Conservation (phyloP, 2,329 filamentous ascomycete species). For the Arthrobotrys conoides region DNA sequence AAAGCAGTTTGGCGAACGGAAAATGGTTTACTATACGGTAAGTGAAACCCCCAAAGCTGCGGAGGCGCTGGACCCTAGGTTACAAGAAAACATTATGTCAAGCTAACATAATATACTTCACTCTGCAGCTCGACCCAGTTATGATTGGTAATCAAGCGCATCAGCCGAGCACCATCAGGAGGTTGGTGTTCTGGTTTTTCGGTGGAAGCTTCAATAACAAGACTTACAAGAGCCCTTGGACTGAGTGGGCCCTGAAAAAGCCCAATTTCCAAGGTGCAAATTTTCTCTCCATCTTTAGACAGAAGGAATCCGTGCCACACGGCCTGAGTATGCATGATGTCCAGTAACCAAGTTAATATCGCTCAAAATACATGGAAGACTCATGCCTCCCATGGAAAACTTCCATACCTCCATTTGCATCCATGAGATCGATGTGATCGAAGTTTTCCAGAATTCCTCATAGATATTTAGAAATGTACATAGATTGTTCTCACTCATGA, state of each 20-base stretch:
- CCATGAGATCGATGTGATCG: no score
- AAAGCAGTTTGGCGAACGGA: conserved; percentile 49
- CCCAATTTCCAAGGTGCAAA: conserved; percentile 27
- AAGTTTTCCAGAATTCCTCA: neutral
- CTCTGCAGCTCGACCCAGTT: conserved; percentile 39
- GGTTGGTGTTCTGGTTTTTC: conserved; percentile 54
- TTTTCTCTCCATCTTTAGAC: conserved; percentile 9
- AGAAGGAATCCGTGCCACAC: conserved; percentile 13
- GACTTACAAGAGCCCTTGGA: conserved; percentile 44
- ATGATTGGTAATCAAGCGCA: conserved; percentile 35
- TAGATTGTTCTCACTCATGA: neutral
- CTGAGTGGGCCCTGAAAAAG: conserved; percentile 40
- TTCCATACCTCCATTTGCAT: neutral
- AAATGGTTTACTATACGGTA: conserved; percentile 56
- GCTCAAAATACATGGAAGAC: neutral
- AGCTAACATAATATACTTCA: conserved; percentile 27
- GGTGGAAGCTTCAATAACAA: conserved; percentile 54
- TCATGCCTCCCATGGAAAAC: neutral
- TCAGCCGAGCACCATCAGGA: conserved; percentile 33
- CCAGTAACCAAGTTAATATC: neutral
- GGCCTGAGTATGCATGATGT: conserved; percentile 17
- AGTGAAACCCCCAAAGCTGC: conserved; percentile 8
- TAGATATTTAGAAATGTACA: conserved; percentile 9
- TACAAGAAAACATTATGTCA: conserved; percentile 28
- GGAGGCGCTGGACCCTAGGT: neutral